Evolutionary conservation across 2,329 filamentous ascomycete species (phyloP).

Genomic region (Fonsecaea erecta): DNA sequence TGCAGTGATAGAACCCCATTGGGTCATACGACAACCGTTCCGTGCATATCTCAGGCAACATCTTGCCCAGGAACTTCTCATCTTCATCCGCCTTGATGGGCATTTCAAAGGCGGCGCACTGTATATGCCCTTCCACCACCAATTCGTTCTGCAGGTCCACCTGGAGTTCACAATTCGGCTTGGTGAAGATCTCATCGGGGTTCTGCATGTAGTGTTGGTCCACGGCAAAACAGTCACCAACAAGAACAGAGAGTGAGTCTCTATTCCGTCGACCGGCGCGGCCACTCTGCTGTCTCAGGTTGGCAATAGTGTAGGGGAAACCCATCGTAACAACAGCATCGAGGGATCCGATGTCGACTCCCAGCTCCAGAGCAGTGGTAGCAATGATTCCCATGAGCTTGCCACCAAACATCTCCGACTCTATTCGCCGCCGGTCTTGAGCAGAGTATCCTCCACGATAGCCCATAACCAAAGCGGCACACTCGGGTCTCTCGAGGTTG

Average conservation of each 20-base stretch:
- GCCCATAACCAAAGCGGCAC: constrained; percentile 82
- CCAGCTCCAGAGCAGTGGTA: constrained; percentile 88
- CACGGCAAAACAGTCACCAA: constrained; percentile 86
- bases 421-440: constrained; percentile 84
- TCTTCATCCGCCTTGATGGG: constrained; percentile 82
- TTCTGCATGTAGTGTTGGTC: constrained; percentile 98
- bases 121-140: constrained; percentile 88
- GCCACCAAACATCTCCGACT: constrained; percentile 95
- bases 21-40: constrained; percentile 76
- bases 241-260: constrained; percentile 85
- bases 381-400: constrained; percentile 91
- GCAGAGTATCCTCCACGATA: constrained; percentile 95
- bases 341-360: constrained; percentile 91
- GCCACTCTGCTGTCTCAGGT: constrained; percentile 91
- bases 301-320: constrained; percentile 94
- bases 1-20: constrained; percentile 85
- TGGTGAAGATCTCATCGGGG: constrained; percentile 86
- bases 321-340: constrained; percentile 94
- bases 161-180: constrained; percentile 84
- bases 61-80: constrained; percentile 74
- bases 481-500: constrained; percentile 73
- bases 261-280: constrained; percentile 89
- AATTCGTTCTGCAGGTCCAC: constrained; percentile 92
- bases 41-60: constrained; percentile 71
- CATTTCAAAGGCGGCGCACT: constrained; percentile 95